These are phyloP conservation scores for Piper longum DNA, from an alignment of 164 flowering plant genomes.

Conservation along the genomic window DNA sequence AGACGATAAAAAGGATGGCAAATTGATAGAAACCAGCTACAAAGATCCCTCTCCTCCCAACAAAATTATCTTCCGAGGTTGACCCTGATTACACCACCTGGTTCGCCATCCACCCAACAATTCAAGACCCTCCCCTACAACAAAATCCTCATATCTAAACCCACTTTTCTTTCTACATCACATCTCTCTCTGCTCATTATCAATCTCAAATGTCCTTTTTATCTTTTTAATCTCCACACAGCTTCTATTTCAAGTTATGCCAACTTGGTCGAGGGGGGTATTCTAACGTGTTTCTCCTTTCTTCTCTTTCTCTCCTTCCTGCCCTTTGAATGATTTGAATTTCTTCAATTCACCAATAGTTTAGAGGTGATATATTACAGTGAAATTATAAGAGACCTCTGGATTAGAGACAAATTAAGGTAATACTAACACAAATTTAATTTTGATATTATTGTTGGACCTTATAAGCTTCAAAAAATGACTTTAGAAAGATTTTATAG, in stretches of 20 bases:
- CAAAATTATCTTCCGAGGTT: neutral
- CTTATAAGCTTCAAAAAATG: no score
- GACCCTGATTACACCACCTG: slow-evolving; percentile 20
- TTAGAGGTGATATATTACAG: no score
- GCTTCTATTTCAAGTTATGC: slow-evolving; percentile 9
- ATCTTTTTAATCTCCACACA: slow-evolving; percentile 7
- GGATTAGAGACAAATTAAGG: no score
- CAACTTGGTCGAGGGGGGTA: slow-evolving; percentile 4
- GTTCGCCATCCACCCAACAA: slow-evolving; percentile 24
- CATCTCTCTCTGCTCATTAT: neutral
- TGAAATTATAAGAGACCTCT: no score
- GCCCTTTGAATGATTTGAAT: slow-evolving; percentile 2
- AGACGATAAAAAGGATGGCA: slow-evolving; percentile 21
- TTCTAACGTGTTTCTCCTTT: neutral
- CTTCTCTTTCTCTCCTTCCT: slow-evolving; percentile 1
- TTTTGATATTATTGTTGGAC: no score
- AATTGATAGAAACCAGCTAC: slow-evolving; percentile 14
- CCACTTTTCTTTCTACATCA: slow-evolving; percentile 1
- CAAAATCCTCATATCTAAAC: neutral
- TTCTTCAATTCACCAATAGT: neutral
- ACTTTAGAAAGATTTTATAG: no score
- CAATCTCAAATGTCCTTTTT: neutral
- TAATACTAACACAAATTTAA: no score
- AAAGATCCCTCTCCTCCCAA: slow-evolving; percentile 15
- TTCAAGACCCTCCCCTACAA: slow-evolving; percentile 3